Evolutionary conservation across 106 monocot genomes (phyloP).

Genomic region (Dioscorea alata): DNA sequence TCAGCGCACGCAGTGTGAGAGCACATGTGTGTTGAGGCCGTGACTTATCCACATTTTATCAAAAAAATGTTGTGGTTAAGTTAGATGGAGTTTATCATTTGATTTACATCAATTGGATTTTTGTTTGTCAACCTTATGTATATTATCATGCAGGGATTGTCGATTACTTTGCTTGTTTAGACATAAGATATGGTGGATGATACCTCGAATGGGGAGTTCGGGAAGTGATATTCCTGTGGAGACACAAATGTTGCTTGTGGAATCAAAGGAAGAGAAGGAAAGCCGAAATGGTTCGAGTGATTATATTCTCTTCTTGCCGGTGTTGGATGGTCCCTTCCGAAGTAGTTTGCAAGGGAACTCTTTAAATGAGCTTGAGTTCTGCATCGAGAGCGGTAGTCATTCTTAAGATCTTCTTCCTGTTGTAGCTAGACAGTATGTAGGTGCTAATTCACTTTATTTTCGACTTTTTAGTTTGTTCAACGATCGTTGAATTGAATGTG

Average conservation of each 20-base stretch:
- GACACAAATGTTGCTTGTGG: slow-evolving; percentile 39
- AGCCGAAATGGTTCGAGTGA: background rate
- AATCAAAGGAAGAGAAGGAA: slow-evolving; percentile 16
- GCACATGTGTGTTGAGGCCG: too few species aligned
- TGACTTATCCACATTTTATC: too few species aligned
- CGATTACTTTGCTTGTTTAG: slow-evolving; percentile 33
- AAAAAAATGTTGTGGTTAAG: too few species aligned
- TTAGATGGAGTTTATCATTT: background rate
- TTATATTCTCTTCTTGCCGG: slow-evolving; percentile 36
- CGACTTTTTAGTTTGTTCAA: background rate
- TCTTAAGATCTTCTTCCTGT: slow-evolving; percentile 8
- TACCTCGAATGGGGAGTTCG: slow-evolving; percentile 37
- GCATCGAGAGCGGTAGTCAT: slow-evolving; percentile 43
- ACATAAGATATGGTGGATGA: slow-evolving; percentile 57
- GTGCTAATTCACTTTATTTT: too few species aligned
- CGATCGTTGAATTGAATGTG: too few species aligned
- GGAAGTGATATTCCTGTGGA: slow-evolving; percentile 37
- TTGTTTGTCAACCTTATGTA: background rate
- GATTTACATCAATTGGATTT: background rate
- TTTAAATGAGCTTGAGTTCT: slow-evolving; percentile 42
- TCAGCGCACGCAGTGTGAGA: too few species aligned
- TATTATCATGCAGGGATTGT: slow-evolving; percentile 18
- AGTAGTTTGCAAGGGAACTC: slow-evolving; percentile 53
- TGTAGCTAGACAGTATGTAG: background rate
- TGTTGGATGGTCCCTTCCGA: slow-evolving; percentile 38